Evolutionary conservation across 78 protist genomes (phyloP).

Genomic region (Protostelium mycophagum): DNA sequence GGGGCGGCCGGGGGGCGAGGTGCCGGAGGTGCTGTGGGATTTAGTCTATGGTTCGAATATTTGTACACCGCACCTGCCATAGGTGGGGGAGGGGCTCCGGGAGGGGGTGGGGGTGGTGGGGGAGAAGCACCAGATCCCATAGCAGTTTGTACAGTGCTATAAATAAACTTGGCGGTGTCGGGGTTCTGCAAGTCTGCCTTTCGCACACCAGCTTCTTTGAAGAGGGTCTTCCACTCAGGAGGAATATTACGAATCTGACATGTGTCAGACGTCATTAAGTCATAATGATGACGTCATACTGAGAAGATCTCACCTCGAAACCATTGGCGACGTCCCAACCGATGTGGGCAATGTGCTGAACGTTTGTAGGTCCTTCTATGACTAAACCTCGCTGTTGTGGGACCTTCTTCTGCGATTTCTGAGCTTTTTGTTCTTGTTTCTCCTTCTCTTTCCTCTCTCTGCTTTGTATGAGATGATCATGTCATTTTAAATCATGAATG

Average conservation of each 20-base stretch:
- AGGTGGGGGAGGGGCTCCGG: slow-evolving; percentile 16
- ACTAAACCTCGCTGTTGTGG: slow-evolving; percentile 9
- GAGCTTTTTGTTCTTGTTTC: slow-evolving; percentile 18
- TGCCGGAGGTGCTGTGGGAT: not conserved
- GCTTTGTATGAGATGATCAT: not conserved
- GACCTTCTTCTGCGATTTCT: slow-evolving; percentile 7
- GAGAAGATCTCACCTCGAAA: slow-evolving; percentile 19
- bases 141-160: slow-evolving; percentile 14
- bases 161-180: slow-evolving; percentile 62
- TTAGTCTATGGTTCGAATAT: no score
- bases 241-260: slow-evolving; percentile 47
- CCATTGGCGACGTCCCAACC: slow-evolving; percentile 53
- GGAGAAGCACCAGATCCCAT: not conserved
- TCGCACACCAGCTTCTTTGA: slow-evolving; percentile 68
- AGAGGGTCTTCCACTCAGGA: slow-evolving; percentile 62
- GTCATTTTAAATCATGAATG: not conserved
- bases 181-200: slow-evolving; percentile 56
- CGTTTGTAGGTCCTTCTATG: slow-evolving; percentile 45
- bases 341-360: slow-evolving; percentile 56
- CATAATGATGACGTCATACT: not conserved
- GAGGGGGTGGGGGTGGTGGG: not conserved
- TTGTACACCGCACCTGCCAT: no score
- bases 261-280: not conserved
- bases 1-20: slow-evolving; percentile 34
- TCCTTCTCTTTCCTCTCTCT: slow-evolving; percentile 48